phyloP scores from a whole-genome alignment of 768 basidiomycete species.

The Albatrellus ellisii region DNA sequence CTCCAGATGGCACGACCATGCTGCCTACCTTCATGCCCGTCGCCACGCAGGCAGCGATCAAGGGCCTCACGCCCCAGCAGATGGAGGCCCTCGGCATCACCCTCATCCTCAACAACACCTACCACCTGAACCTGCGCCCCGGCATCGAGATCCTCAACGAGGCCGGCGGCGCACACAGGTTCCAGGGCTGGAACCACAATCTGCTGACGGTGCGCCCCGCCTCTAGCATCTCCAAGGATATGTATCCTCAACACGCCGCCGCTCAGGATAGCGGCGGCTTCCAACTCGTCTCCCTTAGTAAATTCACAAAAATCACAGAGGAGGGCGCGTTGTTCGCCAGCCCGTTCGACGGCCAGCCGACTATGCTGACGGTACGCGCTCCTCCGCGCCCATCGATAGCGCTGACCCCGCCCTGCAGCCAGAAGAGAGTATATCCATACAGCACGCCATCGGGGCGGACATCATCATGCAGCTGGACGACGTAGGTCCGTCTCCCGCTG shows the following conservation, averaged over 20 bases:
- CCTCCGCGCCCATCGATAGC: background rate
- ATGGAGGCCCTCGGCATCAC: slow-evolving; percentile 72
- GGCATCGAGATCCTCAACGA: slow-evolving; percentile 60
- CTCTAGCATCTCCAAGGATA: background rate
- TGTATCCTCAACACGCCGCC: slow-evolving; percentile 2
- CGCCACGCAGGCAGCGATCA: slow-evolving; percentile 85
- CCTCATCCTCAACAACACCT: slow-evolving; percentile 82
- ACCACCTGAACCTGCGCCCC: slow-evolving; percentile 80
- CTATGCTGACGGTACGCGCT: slow-evolving; percentile 61
- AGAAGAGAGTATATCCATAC: slow-evolving; percentile 83
- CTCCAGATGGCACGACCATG: slow-evolving; percentile 64
- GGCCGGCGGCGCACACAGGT: slow-evolving; percentile 78
- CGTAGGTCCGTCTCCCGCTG: slow-evolving; percentile 44
- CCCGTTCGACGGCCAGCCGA: slow-evolving; percentile 78
- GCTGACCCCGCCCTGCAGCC: slow-evolving; percentile 35
- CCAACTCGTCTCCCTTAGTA: slow-evolving; percentile 74
- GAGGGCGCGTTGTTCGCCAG: slow-evolving; percentile 78
- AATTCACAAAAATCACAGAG: slow-evolving; percentile 79
- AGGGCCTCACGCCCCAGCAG: slow-evolving; percentile 80
- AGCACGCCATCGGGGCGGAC: slow-evolving; percentile 84
- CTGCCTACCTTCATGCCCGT: slow-evolving; percentile 92
- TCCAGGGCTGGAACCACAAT: slow-evolving; percentile 83
- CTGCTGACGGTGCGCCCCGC: slow-evolving; percentile 51
- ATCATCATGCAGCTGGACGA: slow-evolving; percentile 95
- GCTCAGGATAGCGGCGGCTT: slow-evolving; percentile 81